Evolutionary conservation across 2,329 filamentous ascomycete species (phyloP).

Genomic region (Colletotrichum chlorophyti): DNA sequence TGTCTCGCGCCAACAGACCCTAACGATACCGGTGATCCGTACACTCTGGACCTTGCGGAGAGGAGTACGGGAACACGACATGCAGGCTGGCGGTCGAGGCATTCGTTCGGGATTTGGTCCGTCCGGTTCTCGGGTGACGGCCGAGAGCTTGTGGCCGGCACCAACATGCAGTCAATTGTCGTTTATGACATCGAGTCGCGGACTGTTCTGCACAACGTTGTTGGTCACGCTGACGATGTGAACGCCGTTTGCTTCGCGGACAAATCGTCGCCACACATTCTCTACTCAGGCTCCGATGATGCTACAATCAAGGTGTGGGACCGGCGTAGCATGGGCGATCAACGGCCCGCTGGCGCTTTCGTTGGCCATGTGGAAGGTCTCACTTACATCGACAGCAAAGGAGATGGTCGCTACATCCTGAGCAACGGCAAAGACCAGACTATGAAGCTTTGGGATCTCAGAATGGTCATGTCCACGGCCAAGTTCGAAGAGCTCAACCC

Average conservation of each 20-base stretch:
- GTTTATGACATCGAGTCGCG: conserved; percentile 92
- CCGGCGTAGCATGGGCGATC: conserved; percentile 86
- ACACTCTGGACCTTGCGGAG: conserved; percentile 75
- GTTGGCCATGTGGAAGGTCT: conserved; percentile 71
- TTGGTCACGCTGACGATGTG: conserved; percentile 85
- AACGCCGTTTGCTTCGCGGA: conserved; percentile 98
- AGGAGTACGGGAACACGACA: conserved; percentile 33
- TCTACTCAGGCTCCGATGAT: conserved; percentile 96
- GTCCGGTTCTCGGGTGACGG: conserved; percentile 93
- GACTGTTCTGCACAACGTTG: conserved; percentile 74
- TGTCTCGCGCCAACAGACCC: conserved; percentile 89
- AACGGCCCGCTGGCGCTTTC: conserved; percentile 72
- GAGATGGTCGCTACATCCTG: conserved; percentile 81
- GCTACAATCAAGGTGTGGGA: conserved; percentile 97
- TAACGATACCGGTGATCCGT: conserved; percentile 79
- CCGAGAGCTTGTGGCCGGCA: conserved; percentile 88
- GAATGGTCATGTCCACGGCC: conserved; percentile 83
- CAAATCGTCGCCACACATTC: conserved; percentile 84
- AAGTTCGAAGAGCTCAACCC: conserved; percentile 64
- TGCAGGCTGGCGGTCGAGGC: conserved; percentile 36
- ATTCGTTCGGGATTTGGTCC: conserved; percentile 78
- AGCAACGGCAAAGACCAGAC: conserved; percentile 96
- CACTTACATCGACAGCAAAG: conserved; percentile 74
- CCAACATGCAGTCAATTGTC: conserved; percentile 78
- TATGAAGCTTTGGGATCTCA: conserved; percentile 95